Percentiles rank a stretch among this genome's conserved stretches.
Evolutionary conservation across 108 stramenopile species (phyloP).

Genomic region (Stephanodiscus triporus): DNA sequence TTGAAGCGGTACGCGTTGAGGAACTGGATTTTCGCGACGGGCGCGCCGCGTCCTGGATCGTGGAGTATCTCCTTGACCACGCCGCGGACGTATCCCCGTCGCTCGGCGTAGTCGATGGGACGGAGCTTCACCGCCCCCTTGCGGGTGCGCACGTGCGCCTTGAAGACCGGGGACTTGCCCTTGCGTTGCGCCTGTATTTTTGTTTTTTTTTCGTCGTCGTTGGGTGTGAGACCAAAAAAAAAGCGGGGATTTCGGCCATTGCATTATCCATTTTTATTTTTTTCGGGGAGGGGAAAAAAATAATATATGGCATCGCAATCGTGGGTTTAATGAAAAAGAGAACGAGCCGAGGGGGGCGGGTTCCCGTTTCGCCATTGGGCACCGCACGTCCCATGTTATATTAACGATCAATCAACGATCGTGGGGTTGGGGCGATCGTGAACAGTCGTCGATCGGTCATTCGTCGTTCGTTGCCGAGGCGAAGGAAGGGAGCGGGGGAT

Average conservation of each 20-base stretch:
- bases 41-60: constrained; percentile 98
- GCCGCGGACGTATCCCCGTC: constrained; percentile 98
- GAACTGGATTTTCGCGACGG: constrained; percentile 98
- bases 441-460: background rate
- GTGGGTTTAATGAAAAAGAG: too few species aligned
- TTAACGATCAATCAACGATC: background rate
- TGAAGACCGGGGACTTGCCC: constrained; percentile 98
- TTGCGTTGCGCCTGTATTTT: constrained; percentile 93
- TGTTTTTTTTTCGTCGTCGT: constrained; percentile 2
- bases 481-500: background rate
- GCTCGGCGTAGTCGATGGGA: constrained; percentile 96
- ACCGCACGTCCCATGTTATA: too few species aligned
- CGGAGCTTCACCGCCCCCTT: constrained; percentile 99
- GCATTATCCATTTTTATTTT: constrained; percentile 48
- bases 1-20: constrained; percentile 97
- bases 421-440: constrained; percentile 1
- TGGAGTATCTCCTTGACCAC: constrained; percentile 99
- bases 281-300: too few species aligned
- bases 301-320: too few species aligned
- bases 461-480: background rate
- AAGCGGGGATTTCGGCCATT: too few species aligned
- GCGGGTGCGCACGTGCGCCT: constrained; percentile 94
- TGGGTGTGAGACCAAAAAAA: background rate
- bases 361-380: too few species aligned
- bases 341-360: too few species aligned